These are phyloP conservation scores for Pythium folliculosum DNA, from an alignment of 352 stramenopile genomes.

Conservation along the genomic window DNA sequence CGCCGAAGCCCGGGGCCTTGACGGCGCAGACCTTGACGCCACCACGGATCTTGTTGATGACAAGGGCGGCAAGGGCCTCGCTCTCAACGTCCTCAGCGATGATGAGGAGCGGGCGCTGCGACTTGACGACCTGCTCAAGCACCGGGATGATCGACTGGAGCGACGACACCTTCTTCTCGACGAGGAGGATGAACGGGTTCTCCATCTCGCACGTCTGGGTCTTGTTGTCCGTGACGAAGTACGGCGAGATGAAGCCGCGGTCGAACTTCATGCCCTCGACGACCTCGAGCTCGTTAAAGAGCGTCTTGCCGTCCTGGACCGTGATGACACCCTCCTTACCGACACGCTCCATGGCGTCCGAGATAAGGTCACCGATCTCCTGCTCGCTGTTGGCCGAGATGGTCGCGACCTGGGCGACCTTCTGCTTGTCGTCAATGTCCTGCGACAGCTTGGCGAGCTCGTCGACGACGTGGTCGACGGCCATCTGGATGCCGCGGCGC, in stretches of 20 bases:
- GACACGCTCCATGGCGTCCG: conserved; percentile 99
- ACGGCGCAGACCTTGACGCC: conserved; percentile 99
- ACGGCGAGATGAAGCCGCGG: conserved; percentile 99
- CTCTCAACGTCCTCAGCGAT: conserved; percentile 99
- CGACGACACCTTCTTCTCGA: conserved; percentile 99
- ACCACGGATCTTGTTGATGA: conserved; percentile 99
- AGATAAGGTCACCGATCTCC: conserved; percentile 98
- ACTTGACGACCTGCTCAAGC: conserved; percentile 97
- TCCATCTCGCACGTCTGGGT: conserved; percentile 98
- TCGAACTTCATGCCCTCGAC: conserved; percentile 99
- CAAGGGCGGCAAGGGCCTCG: conserved; percentile 98
- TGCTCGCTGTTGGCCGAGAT: conserved; percentile 99
- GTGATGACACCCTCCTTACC: conserved; percentile 99
- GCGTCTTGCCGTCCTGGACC: conserved; percentile 99
- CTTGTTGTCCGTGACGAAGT: conserved; percentile 99
- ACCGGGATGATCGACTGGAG: conserved; percentile 97
- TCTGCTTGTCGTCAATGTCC: conserved; percentile 98
- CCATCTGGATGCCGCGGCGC: conserved; percentile 96
- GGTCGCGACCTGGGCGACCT: conserved; percentile 99
- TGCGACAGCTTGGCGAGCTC: conserved; percentile 96
- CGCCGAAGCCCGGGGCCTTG: conserved; percentile 99
- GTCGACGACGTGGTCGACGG: conserved; percentile 95
- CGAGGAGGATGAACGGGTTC: conserved; percentile 98
- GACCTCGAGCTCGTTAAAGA: conserved; percentile 99
- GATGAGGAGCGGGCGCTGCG: conserved; percentile 97